Conservation (phyloP, 1,284 basidiomycete genomes). For the Sparassis latifolia region DNA sequence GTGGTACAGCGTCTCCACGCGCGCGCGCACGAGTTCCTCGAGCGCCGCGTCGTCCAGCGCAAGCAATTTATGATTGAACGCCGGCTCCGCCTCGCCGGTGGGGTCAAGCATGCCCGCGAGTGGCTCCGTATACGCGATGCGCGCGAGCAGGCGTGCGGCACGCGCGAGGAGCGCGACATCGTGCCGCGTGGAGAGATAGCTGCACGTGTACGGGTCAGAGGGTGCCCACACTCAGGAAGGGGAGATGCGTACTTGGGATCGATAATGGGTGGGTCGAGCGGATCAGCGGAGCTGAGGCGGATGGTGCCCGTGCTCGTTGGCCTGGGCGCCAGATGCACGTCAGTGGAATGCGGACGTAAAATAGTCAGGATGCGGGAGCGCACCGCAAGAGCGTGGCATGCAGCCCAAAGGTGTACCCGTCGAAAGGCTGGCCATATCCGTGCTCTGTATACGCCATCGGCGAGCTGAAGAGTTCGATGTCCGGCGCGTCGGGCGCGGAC, state of each 20-base stretch:
- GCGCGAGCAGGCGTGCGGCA: conserved; percentile 42
- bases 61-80: conserved; percentile 24
- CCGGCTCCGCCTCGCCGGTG: conserved; percentile 15
- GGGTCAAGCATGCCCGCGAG: conserved; percentile 41
- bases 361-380: background rate
- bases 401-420: conserved; percentile 21
- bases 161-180: conserved; percentile 52
- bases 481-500: conserved; percentile 49
- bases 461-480: conserved; percentile 52
- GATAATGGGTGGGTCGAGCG: conserved; percentile 36
- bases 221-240: background rate
- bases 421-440: conserved; percentile 11
- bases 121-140: conserved; percentile 44
- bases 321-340: conserved; percentile 16
- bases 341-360: background rate
- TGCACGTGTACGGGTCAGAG: conserved; percentile 16
- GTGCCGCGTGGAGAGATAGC: conserved; percentile 50
- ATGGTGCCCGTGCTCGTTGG: conserved; percentile 39
- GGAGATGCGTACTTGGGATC: conserved; percentile 35
- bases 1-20: conserved; percentile 55
- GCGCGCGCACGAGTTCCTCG: conserved; percentile 32
- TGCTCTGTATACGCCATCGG: conserved; percentile 38
- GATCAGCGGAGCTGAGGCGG: conserved; percentile 32
- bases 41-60: conserved; percentile 24
- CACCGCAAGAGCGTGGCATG: conserved; percentile 27